Base-by-base conservation (phyloP, 768 basidiomycete species). In the Tylopilus balloui region DNA sequence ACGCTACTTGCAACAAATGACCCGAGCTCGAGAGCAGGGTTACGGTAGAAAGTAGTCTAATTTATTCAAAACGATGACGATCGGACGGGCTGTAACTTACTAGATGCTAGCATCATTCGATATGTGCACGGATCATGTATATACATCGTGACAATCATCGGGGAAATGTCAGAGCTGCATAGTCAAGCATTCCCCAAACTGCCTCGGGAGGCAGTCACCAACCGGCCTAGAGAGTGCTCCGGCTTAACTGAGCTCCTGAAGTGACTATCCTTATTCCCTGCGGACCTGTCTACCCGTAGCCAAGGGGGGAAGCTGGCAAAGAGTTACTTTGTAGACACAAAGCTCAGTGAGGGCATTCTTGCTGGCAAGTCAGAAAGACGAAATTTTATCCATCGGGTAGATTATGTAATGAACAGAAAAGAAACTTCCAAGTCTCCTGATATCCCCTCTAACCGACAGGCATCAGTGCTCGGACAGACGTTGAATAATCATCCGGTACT, bases 191-290 rank as follows among this genome's bases (percentile, higher is more conserved):
- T 70, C 74, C 70, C 73, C 72, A 72, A 68, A 52, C 69, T 73
- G 69, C 67, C 65, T 63, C 55, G 45, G 60, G 62, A 63, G 47
- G 59, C 60, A 62, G 71, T 66, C 63, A 64, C 52, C 63, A 54
- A 55, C 66, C 63, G 57, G 58, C 69, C 70, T 76, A 64, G 74
- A 69, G 74, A 71, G 70, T 66, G 79, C 83, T 85, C 83, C 84
- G 84, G 84, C 84, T 86, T 86, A 86, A 84, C 84, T 84, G 84
- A 71, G 73, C 77, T 74, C 83, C 42, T 58, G 15, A 34, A 52
- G 37, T 35, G 0, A 32, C 57, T 47, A 32, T 67, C 58, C 44
- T 53, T 79, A 72, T 77, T 51, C 72, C 79, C 71, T 61, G 46
- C 72, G 66, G 69, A 53, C 60, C 63, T 61, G 52, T 29, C 66